phyloP scores from a whole-genome alignment of 2,329 filamentous ascomycete genomes.

The Magnaporthiopsis incrustans region DNA sequence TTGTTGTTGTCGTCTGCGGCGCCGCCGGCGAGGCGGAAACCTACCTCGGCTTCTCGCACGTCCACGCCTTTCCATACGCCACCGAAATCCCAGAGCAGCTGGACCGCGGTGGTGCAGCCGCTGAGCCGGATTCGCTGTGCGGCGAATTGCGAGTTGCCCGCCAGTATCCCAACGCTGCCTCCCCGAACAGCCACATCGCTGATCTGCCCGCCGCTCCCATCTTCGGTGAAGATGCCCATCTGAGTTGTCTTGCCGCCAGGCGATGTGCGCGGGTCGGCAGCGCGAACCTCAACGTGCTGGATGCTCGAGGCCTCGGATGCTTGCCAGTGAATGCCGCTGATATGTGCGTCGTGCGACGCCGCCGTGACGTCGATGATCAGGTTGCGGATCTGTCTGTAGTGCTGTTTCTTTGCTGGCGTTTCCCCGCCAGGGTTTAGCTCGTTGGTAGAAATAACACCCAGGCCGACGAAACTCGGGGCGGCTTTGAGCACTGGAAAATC shows the following conservation, averaged over 20 bases:
- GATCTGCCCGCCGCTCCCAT: constrained; percentile 9
- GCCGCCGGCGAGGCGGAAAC: constrained; percentile 4
- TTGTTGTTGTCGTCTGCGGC: background rate
- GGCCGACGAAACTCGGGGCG: constrained; percentile 34
- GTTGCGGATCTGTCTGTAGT: constrained; percentile 43
- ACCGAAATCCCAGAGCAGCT: constrained; percentile 11
- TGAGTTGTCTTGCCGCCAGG: constrained; percentile 16
- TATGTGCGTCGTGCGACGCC: constrained; percentile 15
- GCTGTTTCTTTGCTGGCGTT: constrained; percentile 20
- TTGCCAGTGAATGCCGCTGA: constrained; percentile 39
- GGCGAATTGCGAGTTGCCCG: constrained; percentile 14
- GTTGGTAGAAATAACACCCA: constrained; percentile 9
- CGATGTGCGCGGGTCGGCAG: constrained; percentile 35
- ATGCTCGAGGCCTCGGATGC: constrained; percentile 24
- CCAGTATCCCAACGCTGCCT: constrained; percentile 44
- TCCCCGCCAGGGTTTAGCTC: background rate
- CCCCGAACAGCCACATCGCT: constrained; percentile 38
- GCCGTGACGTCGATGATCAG: constrained; percentile 35
- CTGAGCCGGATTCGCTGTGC: constrained; percentile 13
- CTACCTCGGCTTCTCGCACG: constrained; percentile 1
- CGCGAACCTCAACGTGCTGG: constrained; percentile 51
- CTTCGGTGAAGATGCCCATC: constrained; percentile 8
- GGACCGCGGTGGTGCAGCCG: constrained; percentile 9
- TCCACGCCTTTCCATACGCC: constrained; percentile 10
- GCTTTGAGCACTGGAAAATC: constrained; percentile 5